Evolutionary conservation across 2,329 filamentous ascomycete genomes (phyloP), one percentile per base, ranked within the genome.

Genomic region (Chaetomiaceae sp.): DNA sequence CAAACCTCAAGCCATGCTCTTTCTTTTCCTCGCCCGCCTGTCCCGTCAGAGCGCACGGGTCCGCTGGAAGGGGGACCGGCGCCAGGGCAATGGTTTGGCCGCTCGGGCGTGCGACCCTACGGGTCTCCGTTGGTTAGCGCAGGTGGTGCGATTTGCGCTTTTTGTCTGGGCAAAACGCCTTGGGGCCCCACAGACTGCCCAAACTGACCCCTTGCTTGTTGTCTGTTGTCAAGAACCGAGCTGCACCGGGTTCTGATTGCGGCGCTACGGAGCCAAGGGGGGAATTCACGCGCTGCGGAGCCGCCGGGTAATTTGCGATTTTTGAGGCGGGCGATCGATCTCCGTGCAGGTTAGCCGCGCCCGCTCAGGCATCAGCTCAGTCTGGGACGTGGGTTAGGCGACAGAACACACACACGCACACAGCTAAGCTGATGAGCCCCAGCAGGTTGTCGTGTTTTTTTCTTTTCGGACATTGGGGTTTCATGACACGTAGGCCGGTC

Each of bases 261-360:
- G 42, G 47, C 46, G 48, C 40, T 47, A 47, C 38, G 53, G 47
- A 27, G 56, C 49, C 51, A 53, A 52, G 54, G 46, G 54, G 46
- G 48, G 48, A 60, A 55, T 45, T 23, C n/a, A 23, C 36, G 48
- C 18, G 51, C 50, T 52, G 58, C 38, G 51, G 60, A 62, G 55
- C 61, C 55, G 58, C 57, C 59, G 61, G 61, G 37, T 61, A 61
- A 63, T 57, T 5, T 60, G 57, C 57, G 51, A 48, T 36, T 51
- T 41, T 46, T 18, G 42, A 32, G 33, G 48, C 49, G 54, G 51
- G 52, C 56, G 57, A 61, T 60, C 58, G 54, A 58, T 57, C 57
- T 59, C 51, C 48, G 57, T 53, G 57, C 54, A 55, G 46, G 57
- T 25, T 40, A 48, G 48, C 51, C 46, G 49, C 48, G 49, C 52